Base-by-base conservation (phyloP, 1,139 yeast species). In the Geotrichum fermentans region DNA sequence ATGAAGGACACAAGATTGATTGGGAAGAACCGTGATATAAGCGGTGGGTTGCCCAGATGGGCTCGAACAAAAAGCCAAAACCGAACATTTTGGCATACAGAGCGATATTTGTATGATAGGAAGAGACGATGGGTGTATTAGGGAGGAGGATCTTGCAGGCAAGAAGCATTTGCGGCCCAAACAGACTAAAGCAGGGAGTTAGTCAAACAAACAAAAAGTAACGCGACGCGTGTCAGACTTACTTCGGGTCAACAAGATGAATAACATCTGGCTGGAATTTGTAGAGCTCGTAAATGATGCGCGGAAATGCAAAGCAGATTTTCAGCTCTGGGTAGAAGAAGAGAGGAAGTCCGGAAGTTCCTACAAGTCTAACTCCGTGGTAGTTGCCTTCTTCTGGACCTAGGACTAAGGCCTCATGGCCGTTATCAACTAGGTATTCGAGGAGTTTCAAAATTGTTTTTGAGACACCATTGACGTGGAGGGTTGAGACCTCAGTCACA, bases 81-180 rank as follows among this genome's bases (percentile, higher is more conserved):
- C 58, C 58, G 32, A 55, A 55, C 46, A 49, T 44, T 30, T 50
- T 48, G 26, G 58, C 56, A 34, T 55, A 55, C 21, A 53, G 49
- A n/a, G 57, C 57, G 20, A 55, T 55, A 41, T 55, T 55, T 14
- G 58, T 55, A 37, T 55, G 58, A 30, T 55, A 55, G 8, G 56
- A 53, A 17, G 58, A 55, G 21, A 55, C 57, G 13, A 54, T 49
- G 10, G 57, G 57, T 20, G 46, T 47, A 29, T 52, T 39, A 16
- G 56, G 55, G 17, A 55, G 48, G 14, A 55, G 43, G 20, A 55
- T 30, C 40, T 48, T 44, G 46, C 57, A 51, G 33, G 46, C 38
- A 30, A 52, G 39, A 3, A 55, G 50, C 43, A 55, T 49, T 50
- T 55, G 58, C 7, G 58, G 58, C 7, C 58, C 57, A 17, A 55